phyloP scores from a whole-genome alignment of 306 rosid species.

The Prunus fruticosa region DNA sequence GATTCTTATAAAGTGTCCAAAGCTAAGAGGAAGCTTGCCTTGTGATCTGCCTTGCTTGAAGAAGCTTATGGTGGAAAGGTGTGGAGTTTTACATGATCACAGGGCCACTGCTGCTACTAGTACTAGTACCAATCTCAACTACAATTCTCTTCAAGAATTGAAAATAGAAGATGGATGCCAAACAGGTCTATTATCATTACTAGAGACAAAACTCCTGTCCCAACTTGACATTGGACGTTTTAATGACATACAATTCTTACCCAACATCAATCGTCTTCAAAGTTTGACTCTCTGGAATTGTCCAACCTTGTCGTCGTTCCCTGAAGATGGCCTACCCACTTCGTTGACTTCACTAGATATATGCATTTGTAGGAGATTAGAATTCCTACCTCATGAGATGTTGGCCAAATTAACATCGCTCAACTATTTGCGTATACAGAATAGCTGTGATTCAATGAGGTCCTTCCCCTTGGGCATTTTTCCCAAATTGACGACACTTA shows the following conservation, averaged over 20 bases:
- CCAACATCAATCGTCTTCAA: neutral
- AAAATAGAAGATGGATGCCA: neutral
- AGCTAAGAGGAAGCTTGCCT: too few species aligned
- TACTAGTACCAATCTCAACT: neutral
- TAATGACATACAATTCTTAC: neutral
- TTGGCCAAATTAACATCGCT: neutral
- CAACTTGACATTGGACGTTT: fast-evolving
- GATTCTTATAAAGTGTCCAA: too few species aligned
- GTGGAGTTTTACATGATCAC: too few species aligned
- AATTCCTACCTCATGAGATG: neutral
- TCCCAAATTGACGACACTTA: neutral
- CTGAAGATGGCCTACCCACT: neutral
- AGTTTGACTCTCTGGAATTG: neutral
- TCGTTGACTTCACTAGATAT: neutral
- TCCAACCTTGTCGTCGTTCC: neutral
- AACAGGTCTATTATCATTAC: neutral
- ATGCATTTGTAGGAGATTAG: too few species aligned
- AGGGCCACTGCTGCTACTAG: too few species aligned
- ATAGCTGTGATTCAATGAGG: neutral
- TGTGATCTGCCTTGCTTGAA: too few species aligned
- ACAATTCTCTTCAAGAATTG: neutral
- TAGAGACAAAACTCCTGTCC: neutral
- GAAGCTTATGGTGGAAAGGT: too few species aligned
- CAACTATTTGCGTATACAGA: fast-evolving
- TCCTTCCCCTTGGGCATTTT: neutral